Evolutionary conservation across 345 rosid species (phyloP), one percentile per base, ranked within the genome.

Genomic region (Aquilaria yunnanensis): DNA sequence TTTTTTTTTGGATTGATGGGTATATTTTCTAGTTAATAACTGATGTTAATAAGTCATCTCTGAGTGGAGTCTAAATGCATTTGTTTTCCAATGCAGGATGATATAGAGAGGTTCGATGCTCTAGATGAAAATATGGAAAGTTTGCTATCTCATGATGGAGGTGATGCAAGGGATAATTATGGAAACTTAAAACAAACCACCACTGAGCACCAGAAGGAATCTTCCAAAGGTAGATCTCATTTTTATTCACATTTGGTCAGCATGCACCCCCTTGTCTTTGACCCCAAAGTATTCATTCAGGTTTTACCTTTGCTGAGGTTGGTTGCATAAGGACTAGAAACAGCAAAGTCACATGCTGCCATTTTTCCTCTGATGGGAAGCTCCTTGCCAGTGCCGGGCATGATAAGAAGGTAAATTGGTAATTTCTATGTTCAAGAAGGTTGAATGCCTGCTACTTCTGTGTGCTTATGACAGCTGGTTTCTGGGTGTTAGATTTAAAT

Each of bases 341-440:
- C 55, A 80, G 84, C 81, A 78, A 70, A 73, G 88, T 87, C 59
- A 85, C 83, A 48, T 85, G 95, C 77, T 87, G 95, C 70, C 91
- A 87, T 80, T 85, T 85, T 72, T 87, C 95, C 62, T 85, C 91
- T 12, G 89, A 85, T 70, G 95, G 95, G 34, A 85, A 83, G 75
- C 63, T 85, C 55, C 82, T 87, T 48, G 95, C 87, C 10, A 80
- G 82, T 73, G 84, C 80, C 62, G 95, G 95, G 47, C 89, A 85
- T 71, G 91, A 87, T 71, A 85, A 72, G 74, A 83, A 87, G 88
- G 90, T 84, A 70, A 30, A 45, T 9, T 23, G 23, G 23, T 23
- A 23, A 0, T 23, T 23, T 23, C 23, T 23, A 23, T 23, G 23
- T 23, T 23, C 23, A 23, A 23, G 23, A 23, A 37, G 8, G 43